These are phyloP conservation scores for Pulveroboletus ravenelii DNA, from an alignment of 768 basidiomycete genomes.

Conservation along the genomic window DNA sequence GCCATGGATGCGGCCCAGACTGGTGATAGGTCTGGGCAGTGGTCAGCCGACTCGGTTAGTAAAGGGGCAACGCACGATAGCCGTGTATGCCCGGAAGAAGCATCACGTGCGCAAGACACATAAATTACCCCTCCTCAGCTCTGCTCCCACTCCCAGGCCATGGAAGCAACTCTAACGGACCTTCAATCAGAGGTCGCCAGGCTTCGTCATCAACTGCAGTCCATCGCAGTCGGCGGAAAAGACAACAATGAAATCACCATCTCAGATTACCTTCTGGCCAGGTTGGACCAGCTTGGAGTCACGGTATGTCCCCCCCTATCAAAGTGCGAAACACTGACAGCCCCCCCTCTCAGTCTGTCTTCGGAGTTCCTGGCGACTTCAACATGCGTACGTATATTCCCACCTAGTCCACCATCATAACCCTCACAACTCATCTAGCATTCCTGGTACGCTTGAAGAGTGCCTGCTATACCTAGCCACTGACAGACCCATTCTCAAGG, in stretches of 20 bases:
- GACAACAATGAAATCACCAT: constrained; percentile 46
- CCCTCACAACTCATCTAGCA: constrained; percentile 15
- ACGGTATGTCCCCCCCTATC: constrained; percentile 36
- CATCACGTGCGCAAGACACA: too few relatives aligned
- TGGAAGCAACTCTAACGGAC: constrained; percentile 10
- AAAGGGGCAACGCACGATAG: too few relatives aligned
- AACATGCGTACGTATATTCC: constrained; percentile 49
- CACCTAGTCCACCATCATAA: neutral
- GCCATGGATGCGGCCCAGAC: too few relatives aligned
- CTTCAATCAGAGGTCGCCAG: constrained; percentile 45
- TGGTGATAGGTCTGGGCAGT: too few relatives aligned
- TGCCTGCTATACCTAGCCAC: neutral
- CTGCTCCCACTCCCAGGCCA: neutral
- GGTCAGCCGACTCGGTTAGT: too few relatives aligned
- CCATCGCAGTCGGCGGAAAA: constrained; percentile 29
- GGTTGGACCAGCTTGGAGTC: constrained; percentile 62
- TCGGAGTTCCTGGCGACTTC: constrained; percentile 86
- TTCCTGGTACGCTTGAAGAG: constrained; percentile 22
- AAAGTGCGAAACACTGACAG: neutral
- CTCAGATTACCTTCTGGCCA: constrained; percentile 56
- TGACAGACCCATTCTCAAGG: constrained; percentile 37
- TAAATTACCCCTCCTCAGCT: neutral
- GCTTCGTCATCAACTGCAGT: constrained; percentile 43
- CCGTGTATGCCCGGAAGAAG: too few relatives aligned
- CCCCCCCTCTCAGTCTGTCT: constrained; percentile 52